Evolutionary conservation across 352 stramenopile genomes (phyloP).

Genomic region (Phytophthora sp.): DNA sequence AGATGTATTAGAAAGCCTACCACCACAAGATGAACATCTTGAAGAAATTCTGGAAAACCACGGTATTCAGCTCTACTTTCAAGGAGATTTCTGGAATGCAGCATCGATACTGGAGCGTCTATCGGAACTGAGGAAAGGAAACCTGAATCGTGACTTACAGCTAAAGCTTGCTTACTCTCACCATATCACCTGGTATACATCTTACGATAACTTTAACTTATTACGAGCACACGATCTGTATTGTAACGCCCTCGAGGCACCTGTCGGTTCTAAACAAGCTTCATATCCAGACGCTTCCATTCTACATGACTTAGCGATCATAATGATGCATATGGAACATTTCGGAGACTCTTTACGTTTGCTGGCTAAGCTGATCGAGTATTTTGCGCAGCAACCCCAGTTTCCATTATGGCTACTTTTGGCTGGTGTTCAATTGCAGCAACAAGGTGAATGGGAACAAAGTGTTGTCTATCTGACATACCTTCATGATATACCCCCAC

Average conservation of each 20-base stretch:
- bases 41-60: constrained; percentile 42
- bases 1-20: neutral
- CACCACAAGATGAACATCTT: constrained; percentile 29
- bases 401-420: constrained; percentile 69
- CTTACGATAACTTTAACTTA: constrained; percentile 61
- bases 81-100: constrained; percentile 66
- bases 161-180: constrained; percentile 62
- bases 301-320: constrained; percentile 64
- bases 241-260: constrained; percentile 37
- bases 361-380: constrained; percentile 64
- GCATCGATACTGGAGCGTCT: constrained; percentile 54
- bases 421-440: constrained; percentile 62
- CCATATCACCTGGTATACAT: constrained; percentile 71
- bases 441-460: constrained; percentile 56
- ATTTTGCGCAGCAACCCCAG: constrained; percentile 48
- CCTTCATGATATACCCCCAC: constrained; percentile 52
- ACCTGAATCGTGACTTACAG: constrained; percentile 8
- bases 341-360: constrained; percentile 57
- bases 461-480: constrained; percentile 70
- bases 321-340: constrained; percentile 67
- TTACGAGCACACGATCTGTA: constrained; percentile 55
- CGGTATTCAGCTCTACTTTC: constrained; percentile 47
- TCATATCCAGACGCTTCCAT: constrained; percentile 60
- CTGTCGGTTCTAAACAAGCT: too few relatives aligned
- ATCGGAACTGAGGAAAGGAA: constrained; percentile 13